phyloP scores from a whole-genome alignment of 106 monocot species.

The Dendrobium nobile region DNA sequence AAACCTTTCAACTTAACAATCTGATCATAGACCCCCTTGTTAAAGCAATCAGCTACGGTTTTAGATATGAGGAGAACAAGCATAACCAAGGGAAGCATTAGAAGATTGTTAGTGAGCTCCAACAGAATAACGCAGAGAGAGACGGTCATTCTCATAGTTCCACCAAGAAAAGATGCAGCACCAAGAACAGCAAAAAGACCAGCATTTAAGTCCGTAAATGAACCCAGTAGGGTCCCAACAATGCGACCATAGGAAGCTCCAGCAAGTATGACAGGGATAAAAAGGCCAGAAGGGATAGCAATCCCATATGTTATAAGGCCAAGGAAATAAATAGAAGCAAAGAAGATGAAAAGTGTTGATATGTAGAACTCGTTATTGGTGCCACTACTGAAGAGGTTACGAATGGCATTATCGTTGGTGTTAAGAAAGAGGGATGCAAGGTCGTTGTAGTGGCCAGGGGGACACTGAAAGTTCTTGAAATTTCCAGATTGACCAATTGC shows the following conservation, averaged over 20 bases:
- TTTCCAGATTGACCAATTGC: constrained; percentile 69
- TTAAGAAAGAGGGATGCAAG: constrained; percentile 82
- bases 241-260: constrained; percentile 84
- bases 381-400: constrained; percentile 65
- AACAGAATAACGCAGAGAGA: constrained; percentile 89
- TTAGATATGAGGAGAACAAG: constrained; percentile 86
- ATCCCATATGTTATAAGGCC: constrained; percentile 84
- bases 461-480: constrained; percentile 83
- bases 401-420: constrained; percentile 91
- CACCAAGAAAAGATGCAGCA: constrained; percentile 84
- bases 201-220: constrained; percentile 50
- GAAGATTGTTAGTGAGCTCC: constrained; percentile 91
- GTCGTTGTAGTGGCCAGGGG: constrained; percentile 81
- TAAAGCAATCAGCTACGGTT: constrained; percentile 86
- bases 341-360: constrained; percentile 59
- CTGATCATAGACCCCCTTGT: constrained; percentile 82
- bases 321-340: constrained; percentile 51
- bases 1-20: constrained; percentile 90
- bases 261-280: constrained; percentile 85
- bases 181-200: constrained; percentile 90
- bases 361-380: constrained; percentile 52
- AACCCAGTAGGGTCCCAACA: constrained; percentile 42
- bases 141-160: constrained; percentile 99
- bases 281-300: constrained; percentile 92
- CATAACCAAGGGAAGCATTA: constrained; percentile 89